A percentile compares a stretch with the other conserved stretches of the same genome.
These are phyloP conservation scores for Anisogramma anomala DNA, from an alignment of 2,329 filamentous ascomycete genomes.

Conservation along the genomic window DNA sequence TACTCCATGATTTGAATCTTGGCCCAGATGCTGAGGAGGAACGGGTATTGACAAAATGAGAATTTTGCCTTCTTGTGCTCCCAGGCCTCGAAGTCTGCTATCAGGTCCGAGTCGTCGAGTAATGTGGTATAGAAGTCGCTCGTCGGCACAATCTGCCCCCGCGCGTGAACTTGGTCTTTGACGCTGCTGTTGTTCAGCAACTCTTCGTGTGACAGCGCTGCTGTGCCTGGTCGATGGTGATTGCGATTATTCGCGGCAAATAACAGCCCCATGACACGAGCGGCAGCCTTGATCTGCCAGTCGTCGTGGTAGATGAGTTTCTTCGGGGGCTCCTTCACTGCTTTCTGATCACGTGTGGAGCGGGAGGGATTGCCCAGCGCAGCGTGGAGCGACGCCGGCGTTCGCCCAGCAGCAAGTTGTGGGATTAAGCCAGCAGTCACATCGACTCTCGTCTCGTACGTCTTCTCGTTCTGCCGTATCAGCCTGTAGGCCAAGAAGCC, in stretches of 20 bases:
- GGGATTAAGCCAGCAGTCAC: slow-evolving; percentile 59
- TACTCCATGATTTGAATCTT: slow-evolving; percentile 87
- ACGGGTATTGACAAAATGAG: slow-evolving; percentile 84
- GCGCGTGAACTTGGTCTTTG: slow-evolving; percentile 31
- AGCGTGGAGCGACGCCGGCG: slow-evolving; percentile 62
- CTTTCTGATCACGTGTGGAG: slow-evolving; percentile 34
- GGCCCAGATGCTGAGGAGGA: slow-evolving; percentile 81
- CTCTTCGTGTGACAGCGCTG: slow-evolving; percentile 16
- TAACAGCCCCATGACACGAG: slow-evolving; percentile 66
- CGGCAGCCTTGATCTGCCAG: slow-evolving; percentile 78
- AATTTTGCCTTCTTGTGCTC: slow-evolving; percentile 64
- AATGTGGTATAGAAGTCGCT: slow-evolving; percentile 82
- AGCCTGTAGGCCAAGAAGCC: slow-evolving; percentile 75
- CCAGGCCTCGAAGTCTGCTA: slow-evolving; percentile 81
- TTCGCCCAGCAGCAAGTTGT: slow-evolving; percentile 54
- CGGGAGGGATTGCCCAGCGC: slow-evolving; percentile 49
- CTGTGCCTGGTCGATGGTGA: slow-evolving; percentile 24
- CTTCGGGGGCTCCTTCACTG: slow-evolving; percentile 39
- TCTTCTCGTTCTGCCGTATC: slow-evolving; percentile 57
- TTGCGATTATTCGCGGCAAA: slow-evolving; percentile 61
- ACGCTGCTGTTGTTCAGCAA: slow-evolving; percentile 25
- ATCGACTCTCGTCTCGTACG: slow-evolving; percentile 47
- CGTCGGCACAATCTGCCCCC: slow-evolving; percentile 61
- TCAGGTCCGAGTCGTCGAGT: slow-evolving; percentile 74
- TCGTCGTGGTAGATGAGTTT: slow-evolving; percentile 63